Base-by-base conservation (phyloP, 2,329 filamentous ascomycete genomes). In the Didymella lethalis region DNA sequence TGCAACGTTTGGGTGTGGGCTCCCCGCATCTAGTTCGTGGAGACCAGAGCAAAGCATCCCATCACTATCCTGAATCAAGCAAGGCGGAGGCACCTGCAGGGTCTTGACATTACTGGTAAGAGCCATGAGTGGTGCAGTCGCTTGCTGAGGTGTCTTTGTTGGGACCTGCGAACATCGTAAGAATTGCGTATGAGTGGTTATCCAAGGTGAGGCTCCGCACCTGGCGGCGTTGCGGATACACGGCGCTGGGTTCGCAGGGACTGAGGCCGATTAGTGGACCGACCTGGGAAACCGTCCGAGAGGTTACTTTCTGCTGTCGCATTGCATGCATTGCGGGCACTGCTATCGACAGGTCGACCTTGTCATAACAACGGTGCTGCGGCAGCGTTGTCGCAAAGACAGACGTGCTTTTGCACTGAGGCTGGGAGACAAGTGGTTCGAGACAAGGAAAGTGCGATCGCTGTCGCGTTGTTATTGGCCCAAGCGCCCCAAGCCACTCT, bases 141-240 rank as follows among this genome's bases (percentile, higher is more conserved):
- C 28, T 47, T 51, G 56, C 32, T 51, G 41, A 50, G 26, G 26
- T 47, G 47, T 59, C 50, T 44, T 59, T 59, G 56, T 54, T 59
- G 56, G 50, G 56, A 54, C 28, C 10, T 38, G 20, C 29, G 28
- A 31, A 23, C 40, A 23, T 28, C 31, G 7, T 31, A 12, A 18
- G 20, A 12, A 23, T 43, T 20, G 38, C 47, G 29, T 40, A 18
- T 38, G 50, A 59, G 50, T 54, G 56, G 49, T 29, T 54, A 18
- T 50, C 18, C 10, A 26, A n/a, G 18, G 25, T 48, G 38, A 58
- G 56, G 56, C 56, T 58, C 49, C 56, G 49, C 56, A 46, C 49
- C n/a, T 53, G 49, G 38, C 46, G 49, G 55, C 49, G 45, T 53
- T 49, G 45, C 38, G 45, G 49, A 57, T 44, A 58, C 55, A 53